phyloP scores from a whole-genome alignment of 2,329 filamentous ascomycete genomes.

The Monilinia polystroma region DNA sequence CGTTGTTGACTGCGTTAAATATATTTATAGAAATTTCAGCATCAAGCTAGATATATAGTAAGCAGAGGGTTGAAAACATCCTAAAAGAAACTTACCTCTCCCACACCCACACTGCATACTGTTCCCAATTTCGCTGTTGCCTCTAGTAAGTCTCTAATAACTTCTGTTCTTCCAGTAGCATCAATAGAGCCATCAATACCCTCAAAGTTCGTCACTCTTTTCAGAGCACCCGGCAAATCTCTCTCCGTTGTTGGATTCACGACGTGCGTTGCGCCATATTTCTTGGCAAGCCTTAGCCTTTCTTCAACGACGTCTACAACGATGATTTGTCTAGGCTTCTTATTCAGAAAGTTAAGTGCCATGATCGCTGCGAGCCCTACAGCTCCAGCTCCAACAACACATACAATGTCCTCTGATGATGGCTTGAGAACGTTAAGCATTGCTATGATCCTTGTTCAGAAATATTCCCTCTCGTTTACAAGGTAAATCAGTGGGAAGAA shows the following conservation, averaged over 20 bases:
- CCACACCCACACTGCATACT: slow-evolving; percentile 31
- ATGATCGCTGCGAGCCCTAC: slow-evolving; percentile 46
- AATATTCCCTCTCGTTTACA: no score
- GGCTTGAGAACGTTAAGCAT: slow-evolving; percentile 42
- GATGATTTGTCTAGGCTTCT: slow-evolving; percentile 41
- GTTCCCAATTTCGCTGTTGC: slow-evolving; percentile 28
- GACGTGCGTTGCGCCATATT: slow-evolving; percentile 44
- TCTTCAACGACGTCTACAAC: slow-evolving; percentile 47
- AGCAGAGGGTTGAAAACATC: background rate
- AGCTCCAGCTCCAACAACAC: slow-evolving; percentile 44
- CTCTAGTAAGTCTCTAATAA: slow-evolving; percentile 27
- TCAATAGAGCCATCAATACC: slow-evolving; percentile 30
- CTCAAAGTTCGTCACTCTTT: slow-evolving; percentile 25
- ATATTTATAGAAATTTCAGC: slow-evolving; percentile 27
- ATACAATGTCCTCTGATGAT: slow-evolving; percentile 38
- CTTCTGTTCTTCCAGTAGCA: slow-evolving; percentile 27
- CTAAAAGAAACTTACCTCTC: slow-evolving; percentile 22
- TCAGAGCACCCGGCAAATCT: slow-evolving; percentile 26
- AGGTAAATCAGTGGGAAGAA: background rate
- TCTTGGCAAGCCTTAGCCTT: slow-evolving; percentile 45
- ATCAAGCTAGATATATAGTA: slow-evolving; percentile 1
- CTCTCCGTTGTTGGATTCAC: slow-evolving; percentile 26
- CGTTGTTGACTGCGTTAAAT: slow-evolving; percentile 29
- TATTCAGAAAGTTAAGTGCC: slow-evolving; percentile 39
- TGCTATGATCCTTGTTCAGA: slow-evolving; percentile 25